Conservation (phyloP, 495 filamentous ascomycete species). For the Coniosporium apollinis region DNA sequence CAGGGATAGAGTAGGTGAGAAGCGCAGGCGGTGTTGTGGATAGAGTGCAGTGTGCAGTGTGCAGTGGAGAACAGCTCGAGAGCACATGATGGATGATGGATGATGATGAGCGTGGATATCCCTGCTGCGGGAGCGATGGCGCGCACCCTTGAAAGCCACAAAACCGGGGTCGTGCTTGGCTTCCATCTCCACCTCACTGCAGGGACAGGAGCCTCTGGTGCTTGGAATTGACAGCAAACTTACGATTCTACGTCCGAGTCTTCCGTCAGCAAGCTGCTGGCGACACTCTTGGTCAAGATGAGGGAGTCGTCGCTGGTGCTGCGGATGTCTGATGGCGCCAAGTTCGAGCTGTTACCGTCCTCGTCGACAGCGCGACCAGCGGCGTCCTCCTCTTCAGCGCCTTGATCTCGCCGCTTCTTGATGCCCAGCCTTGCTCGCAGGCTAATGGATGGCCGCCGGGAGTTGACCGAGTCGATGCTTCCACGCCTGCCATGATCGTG, state of each 20-base stretch:
- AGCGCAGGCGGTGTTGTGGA: conserved; percentile 1
- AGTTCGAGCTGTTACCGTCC: conserved; percentile 11
- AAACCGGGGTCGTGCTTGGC: conserved; percentile 5
- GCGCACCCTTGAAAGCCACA: not conserved
- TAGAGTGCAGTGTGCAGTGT: not conserved
- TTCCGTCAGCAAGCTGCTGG: conserved; percentile 45
- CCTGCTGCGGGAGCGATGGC: not conserved
- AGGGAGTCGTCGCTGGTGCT: conserved; percentile 21
- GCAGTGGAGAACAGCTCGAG: not conserved
- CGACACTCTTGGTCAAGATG: conserved; percentile 25
- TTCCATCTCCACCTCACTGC: not conserved
- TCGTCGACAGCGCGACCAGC: conserved; percentile 14
- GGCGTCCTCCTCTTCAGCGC: conserved; percentile 16
- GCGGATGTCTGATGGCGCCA: not conserved
- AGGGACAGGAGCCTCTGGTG: conserved; percentile 6
- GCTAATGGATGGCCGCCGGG: conserved; percentile 35
- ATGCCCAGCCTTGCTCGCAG: conserved; percentile 35
- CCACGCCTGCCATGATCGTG: conserved; percentile 10
- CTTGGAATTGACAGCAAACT: too few species aligned
- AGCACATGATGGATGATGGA: not conserved
- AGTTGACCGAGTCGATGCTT: conserved; percentile 15
- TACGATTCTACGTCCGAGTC: conserved; percentile 57
- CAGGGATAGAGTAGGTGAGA: conserved; percentile 1
- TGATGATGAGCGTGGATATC: not conserved
- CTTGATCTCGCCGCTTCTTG: conserved; percentile 13